Conservation (phyloP, 2,329 filamentous ascomycete genomes). For the Penicillium crustosum region DNA sequence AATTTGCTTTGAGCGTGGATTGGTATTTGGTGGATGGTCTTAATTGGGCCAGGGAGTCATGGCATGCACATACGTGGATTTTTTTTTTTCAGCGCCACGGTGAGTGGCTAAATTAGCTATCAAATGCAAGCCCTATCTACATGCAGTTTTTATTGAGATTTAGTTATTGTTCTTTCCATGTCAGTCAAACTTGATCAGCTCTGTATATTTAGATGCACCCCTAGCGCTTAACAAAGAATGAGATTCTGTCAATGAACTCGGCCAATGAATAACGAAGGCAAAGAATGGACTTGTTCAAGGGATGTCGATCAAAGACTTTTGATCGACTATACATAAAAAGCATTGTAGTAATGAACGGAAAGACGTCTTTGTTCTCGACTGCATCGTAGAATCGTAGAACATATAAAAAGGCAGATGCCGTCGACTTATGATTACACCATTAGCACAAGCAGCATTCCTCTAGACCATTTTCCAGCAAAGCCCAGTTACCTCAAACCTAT, state of each 20-base stretch:
- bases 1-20: constrained; percentile 4
- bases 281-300: neutral
- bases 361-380: neutral
- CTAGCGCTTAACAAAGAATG: neutral
- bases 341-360: neutral
- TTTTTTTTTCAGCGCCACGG: too few species aligned
- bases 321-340: neutral
- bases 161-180: too few species aligned
- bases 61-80: constrained; percentile 10
- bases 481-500: too few species aligned
- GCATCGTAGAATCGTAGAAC: too few species aligned
- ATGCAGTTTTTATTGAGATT: too few species aligned
- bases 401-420: neutral
- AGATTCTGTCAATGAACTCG: neutral
- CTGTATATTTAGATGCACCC: neutral
- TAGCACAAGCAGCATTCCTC: neutral
- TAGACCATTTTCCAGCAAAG: neutral
- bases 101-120: too few species aligned
- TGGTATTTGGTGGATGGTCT: constrained; percentile 4
- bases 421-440: neutral
- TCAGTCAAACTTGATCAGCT: too few species aligned
- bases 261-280: neutral
- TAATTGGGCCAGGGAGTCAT: constrained; percentile 15
- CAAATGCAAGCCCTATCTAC: too few species aligned
- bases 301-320: too few species aligned